Conservation (phyloP, 805 yeast genomes). For the Yarrowia phangngaensis region DNA sequence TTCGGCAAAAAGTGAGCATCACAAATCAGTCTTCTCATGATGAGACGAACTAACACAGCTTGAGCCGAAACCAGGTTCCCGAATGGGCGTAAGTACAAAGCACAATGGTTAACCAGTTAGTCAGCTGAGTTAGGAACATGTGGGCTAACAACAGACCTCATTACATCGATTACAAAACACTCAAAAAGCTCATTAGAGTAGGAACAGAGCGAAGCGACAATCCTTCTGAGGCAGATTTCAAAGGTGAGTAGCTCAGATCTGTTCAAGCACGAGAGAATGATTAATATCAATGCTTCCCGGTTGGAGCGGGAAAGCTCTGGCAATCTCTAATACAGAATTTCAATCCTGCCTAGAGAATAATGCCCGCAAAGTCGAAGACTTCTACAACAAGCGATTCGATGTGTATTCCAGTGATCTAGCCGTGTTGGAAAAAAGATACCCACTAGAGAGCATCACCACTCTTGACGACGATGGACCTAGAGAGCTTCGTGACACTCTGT, state of each 20-base stretch:
- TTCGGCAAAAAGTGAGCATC: slow-evolving; percentile 62
- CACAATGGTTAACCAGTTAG: background rate
- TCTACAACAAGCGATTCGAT: slow-evolving; percentile 64
- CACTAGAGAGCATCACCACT: slow-evolving; percentile 27
- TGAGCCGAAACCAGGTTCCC: slow-evolving; percentile 82
- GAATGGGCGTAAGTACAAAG: slow-evolving; percentile 64
- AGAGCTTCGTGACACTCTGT: slow-evolving; percentile 60
- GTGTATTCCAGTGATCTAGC: slow-evolving; percentile 72
- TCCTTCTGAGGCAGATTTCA: slow-evolving; percentile 39
- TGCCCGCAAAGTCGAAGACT: slow-evolving; percentile 74
- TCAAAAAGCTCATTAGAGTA: slow-evolving; percentile 73
- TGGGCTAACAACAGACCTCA: slow-evolving; percentile 42
- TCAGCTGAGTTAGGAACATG: background rate
- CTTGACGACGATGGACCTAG: slow-evolving; percentile 53
- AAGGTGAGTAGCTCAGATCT: slow-evolving; percentile 26
- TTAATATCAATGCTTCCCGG: too few relatives aligned
- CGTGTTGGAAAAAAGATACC: slow-evolving; percentile 39
- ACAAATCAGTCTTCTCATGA: background rate
- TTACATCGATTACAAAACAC: slow-evolving; percentile 79
- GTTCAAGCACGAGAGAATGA: too few relatives aligned
- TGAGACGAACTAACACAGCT: slow-evolving; percentile 34
- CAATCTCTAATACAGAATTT: slow-evolving; percentile 54
- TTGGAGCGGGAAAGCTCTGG: too few relatives aligned
- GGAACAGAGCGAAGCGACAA: slow-evolving; percentile 34
- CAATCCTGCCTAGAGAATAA: slow-evolving; percentile 76